Percentiles rank a stretch among this genome's conserved stretches.
These are phyloP conservation scores for Anthracocystis walkeri DNA, from an alignment of 1,284 basidiomycete species.

Conservation along the genomic window DNA sequence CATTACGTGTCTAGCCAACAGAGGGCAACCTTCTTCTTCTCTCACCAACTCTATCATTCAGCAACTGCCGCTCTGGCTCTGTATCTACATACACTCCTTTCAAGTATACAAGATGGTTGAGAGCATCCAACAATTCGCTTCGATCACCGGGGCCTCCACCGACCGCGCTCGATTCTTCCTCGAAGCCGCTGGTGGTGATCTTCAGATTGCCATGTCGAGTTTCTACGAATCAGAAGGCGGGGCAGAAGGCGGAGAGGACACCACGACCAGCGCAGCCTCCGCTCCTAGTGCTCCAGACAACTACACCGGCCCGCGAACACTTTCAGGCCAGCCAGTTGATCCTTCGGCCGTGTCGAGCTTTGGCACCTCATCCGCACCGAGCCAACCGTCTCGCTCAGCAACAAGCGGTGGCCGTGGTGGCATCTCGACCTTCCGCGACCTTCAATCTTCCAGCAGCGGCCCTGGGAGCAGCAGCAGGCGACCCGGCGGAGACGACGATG, in stretches of 20 bases:
- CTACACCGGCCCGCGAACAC: constrained; percentile 66
- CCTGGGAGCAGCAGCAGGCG: constrained; percentile 25
- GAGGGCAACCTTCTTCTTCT: neutral
- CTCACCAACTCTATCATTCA: neutral
- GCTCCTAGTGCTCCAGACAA: constrained; percentile 28
- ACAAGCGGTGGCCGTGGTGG: constrained; percentile 45
- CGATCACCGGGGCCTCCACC: constrained; percentile 67
- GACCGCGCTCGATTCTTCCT: constrained; percentile 70
- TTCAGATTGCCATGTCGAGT: constrained; percentile 69
- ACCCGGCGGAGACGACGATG: constrained; percentile 55
- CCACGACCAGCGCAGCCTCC: neutral
- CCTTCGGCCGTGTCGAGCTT: constrained; percentile 41
- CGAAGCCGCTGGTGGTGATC: constrained; percentile 67
- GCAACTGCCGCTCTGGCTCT: neutral
- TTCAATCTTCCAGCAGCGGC: constrained; percentile 41
- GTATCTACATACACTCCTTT: neutral
- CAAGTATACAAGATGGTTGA: constrained; percentile 53
- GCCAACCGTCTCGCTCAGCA: constrained; percentile 17
- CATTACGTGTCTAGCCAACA: constrained; percentile 11
- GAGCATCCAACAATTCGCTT: constrained; percentile 58
- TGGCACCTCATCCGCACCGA: constrained; percentile 20
- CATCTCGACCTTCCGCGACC: constrained; percentile 69
- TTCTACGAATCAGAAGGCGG: constrained; percentile 66
- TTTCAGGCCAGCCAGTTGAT: constrained; percentile 67
- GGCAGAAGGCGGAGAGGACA: constrained; percentile 9